These are phyloP conservation scores for Mollisiaceae sp. DNA, from an alignment of 2,329 filamentous ascomycete species.

Conservation along the genomic window DNA sequence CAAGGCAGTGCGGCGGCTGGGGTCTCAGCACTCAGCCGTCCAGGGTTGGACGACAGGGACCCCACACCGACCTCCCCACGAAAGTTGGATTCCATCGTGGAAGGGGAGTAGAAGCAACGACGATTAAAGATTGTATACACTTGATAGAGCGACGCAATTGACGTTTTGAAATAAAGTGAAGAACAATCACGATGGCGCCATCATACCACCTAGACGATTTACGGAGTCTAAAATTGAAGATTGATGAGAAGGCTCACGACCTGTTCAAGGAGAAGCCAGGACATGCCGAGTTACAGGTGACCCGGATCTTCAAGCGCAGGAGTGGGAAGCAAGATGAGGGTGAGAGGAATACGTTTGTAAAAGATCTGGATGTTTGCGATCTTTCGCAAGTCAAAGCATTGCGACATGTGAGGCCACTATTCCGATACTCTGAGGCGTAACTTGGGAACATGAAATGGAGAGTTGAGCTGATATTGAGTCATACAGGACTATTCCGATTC, in stretches of 20 bases:
- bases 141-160: background rate
- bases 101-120: background rate
- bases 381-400: background rate
- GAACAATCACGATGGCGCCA: background rate
- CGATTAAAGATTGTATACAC: background rate
- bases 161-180: background rate
- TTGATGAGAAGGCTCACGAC: constrained; percentile 19
- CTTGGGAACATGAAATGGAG: background rate
- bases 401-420: background rate
- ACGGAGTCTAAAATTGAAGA: constrained; percentile 17
- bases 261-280: constrained; percentile 26
- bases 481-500: constrained; percentile 14
- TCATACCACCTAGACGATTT: constrained; percentile 21
- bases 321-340: background rate
- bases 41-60: too few relatives aligned
- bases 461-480: background rate
- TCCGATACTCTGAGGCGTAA: background rate
- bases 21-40: background rate
- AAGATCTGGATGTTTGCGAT: constrained; percentile 7
- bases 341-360: background rate
- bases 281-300: constrained; percentile 22
- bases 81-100: background rate
- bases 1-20: background rate
- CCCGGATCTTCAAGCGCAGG: constrained; percentile 1
- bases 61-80: background rate